These are phyloP conservation scores for Nakataea oryzae DNA, from an alignment of 2,329 filamentous ascomycete species.

Conservation along the genomic window DNA sequence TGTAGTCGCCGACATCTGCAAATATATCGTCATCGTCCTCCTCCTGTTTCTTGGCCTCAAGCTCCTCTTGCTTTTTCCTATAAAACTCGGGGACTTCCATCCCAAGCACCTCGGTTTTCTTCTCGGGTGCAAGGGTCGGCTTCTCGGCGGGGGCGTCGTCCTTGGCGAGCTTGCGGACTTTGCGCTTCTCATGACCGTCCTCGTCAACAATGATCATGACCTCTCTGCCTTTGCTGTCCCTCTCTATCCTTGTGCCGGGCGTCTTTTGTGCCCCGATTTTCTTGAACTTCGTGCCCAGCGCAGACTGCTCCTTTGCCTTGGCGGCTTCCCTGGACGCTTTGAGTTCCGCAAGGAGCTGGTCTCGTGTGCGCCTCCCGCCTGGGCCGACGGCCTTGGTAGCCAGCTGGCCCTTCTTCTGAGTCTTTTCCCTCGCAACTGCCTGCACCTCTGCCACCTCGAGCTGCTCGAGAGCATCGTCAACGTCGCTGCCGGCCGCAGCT, in stretches of 20 bases:
- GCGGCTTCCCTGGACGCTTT: slow-evolving; percentile 53
- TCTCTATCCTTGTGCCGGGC: slow-evolving; percentile 47
- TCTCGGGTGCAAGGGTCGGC: slow-evolving; percentile 35
- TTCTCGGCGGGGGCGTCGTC: slow-evolving; percentile 20
- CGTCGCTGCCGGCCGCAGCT: slow-evolving; percentile 24
- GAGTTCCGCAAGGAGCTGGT: slow-evolving; percentile 58
- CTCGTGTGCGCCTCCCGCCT: slow-evolving; percentile 51
- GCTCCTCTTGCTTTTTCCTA: slow-evolving; percentile 30
- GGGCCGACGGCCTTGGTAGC: slow-evolving; percentile 39
- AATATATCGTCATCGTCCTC: slow-evolving; percentile 55
- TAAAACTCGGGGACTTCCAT: slow-evolving; percentile 57
- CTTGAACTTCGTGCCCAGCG: slow-evolving; percentile 49
- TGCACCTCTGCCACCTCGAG: slow-evolving; percentile 45
- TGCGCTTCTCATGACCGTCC: slow-evolving; percentile 55
- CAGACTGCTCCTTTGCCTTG: slow-evolving; percentile 39
- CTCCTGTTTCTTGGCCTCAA: slow-evolving; percentile 32
- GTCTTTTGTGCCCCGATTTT: slow-evolving; percentile 49
- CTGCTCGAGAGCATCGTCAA: slow-evolving; percentile 58
- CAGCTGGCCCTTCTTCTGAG: slow-evolving; percentile 51
- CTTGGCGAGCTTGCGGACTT: slow-evolving; percentile 43
- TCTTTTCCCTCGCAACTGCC: slow-evolving; percentile 38
- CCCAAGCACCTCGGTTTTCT: slow-evolving; percentile 46
- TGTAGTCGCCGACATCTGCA: slow-evolving; percentile 55
- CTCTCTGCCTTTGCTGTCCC: slow-evolving; percentile 49
- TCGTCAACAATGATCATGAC: slow-evolving; percentile 57